These are phyloP conservation scores for Tagetes patula DNA, from an alignment of 129 eudicot genomes.

Conservation along the genomic window DNA sequence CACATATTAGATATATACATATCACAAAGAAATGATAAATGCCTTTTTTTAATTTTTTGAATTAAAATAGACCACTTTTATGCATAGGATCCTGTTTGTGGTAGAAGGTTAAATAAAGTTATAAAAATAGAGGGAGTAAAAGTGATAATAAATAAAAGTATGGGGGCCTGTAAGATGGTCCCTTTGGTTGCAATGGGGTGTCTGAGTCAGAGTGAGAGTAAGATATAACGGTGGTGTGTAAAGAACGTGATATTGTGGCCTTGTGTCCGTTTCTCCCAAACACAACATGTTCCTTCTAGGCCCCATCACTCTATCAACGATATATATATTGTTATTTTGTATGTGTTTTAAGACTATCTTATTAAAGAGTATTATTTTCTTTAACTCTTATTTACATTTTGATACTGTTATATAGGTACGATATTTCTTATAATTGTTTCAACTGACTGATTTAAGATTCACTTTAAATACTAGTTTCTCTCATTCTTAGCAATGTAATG, in stretches of 20 bases:
- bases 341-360: too few relatives aligned
- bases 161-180: constrained; percentile 37
- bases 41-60: not conserved
- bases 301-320: constrained; percentile 34
- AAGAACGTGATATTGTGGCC: constrained; percentile 49
- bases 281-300: constrained; percentile 44
- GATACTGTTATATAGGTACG: too few relatives aligned
- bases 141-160: constrained; percentile 17
- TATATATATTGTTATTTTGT: not conserved
- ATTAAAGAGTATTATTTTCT: too few relatives aligned
- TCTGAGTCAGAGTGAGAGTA: constrained; percentile 27
- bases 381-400: too few relatives aligned
- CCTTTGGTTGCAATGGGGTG: constrained; percentile 30
- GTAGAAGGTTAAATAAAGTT: not conserved
- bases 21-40: not conserved
- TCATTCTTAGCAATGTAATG: too few relatives aligned
- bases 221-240: constrained; percentile 42
- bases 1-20: not conserved
- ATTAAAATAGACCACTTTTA: constrained; percentile 13
- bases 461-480: too few relatives aligned
- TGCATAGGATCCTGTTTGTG: constrained; percentile 32
- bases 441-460: too few relatives aligned
- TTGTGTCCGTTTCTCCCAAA: constrained; percentile 42
- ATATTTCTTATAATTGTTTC: too few relatives aligned
- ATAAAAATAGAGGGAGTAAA: constrained; percentile 5